phyloP scores from a whole-genome alignment of 352 stramenopile genomes.

The Phytophthora palmivora region DNA sequence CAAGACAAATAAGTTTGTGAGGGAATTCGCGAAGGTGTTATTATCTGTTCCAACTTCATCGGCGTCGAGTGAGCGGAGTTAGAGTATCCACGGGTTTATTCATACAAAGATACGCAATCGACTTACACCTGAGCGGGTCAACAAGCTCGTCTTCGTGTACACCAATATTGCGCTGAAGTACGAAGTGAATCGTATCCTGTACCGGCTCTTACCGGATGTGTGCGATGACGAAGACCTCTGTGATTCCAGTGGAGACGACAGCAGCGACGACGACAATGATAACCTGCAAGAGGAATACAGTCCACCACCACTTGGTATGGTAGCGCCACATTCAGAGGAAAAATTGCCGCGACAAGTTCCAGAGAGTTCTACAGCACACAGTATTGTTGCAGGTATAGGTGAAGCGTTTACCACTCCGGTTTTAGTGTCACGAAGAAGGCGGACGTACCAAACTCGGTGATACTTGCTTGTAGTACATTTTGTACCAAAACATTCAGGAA shows the following conservation, averaged over 20 bases:
- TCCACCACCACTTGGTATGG: no score
- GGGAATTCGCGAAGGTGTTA: constrained; percentile 14
- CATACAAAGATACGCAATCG: constrained; percentile 19
- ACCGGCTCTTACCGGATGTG: constrained; percentile 23
- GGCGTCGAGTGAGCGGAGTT: constrained; percentile 30
- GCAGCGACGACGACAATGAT: no score
- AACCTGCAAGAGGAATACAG: no score
- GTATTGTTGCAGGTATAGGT: no score
- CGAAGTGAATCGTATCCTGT: constrained; percentile 17
- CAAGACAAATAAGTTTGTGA: background rate
- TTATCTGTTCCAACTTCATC: constrained; percentile 26
- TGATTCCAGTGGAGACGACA: background rate
- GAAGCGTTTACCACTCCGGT: no score
- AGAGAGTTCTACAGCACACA: no score
- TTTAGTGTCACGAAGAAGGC: no score
- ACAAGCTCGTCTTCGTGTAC: constrained; percentile 33
- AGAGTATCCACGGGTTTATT: constrained; percentile 27
- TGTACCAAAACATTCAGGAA: no score
- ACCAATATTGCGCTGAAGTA: constrained; percentile 20
- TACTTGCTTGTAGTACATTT: no score
- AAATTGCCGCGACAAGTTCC: no score
- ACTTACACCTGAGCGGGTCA: constrained; percentile 16
- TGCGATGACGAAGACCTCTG: constrained; percentile 8
- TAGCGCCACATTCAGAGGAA: no score
- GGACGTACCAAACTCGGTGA: no score